Percentiles rank a stretch among this genome's conserved stretches.
These are phyloP conservation scores for Xylariaceae sp. DNA, from an alignment of 2,329 filamentous ascomycete genomes.

Conservation along the genomic window DNA sequence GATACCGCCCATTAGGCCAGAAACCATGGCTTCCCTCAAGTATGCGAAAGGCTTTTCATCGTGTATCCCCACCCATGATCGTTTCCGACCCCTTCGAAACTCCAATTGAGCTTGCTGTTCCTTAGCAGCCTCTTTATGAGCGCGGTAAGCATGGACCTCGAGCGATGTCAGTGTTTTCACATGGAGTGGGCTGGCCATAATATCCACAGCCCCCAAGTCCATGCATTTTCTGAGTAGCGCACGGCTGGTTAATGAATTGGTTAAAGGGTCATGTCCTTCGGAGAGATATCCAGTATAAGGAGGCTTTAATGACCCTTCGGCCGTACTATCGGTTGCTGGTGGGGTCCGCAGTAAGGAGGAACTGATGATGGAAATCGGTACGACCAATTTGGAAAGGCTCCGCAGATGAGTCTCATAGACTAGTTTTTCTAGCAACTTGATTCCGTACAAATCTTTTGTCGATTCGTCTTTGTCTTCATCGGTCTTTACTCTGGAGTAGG, in stretches of 20 bases:
- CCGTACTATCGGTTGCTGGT: conserved; percentile 30
- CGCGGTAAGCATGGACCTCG: conserved; percentile 78
- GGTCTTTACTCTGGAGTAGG: conserved; percentile 36
- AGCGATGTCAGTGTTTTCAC: conserved; percentile 70
- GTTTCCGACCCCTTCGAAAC: conserved; percentile 70
- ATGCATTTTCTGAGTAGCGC: conserved; percentile 65
- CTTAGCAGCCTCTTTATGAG: conserved; percentile 69
- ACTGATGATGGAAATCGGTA: conserved; percentile 52
- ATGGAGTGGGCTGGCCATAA: conserved; percentile 75
- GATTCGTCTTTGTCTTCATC: conserved; percentile 39
- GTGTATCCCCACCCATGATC: conserved; percentile 86
- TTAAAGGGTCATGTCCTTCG: conserved; percentile 26
- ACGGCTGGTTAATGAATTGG: conserved; percentile 37
- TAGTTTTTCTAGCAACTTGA: conserved; percentile 52
- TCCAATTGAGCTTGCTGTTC: conserved; percentile 71
- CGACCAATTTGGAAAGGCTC: conserved; percentile 52
- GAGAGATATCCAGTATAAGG: conserved; percentile 24
- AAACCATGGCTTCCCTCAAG: conserved; percentile 89
- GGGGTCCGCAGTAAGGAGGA: conserved; percentile 30
- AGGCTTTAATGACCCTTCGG: conserved; percentile 19
- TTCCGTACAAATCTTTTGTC: conserved; percentile 50
- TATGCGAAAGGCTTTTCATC: conserved; percentile 86
- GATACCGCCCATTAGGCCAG: conserved; percentile 82
- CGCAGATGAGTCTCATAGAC: conserved; percentile 55
- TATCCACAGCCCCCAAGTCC: conserved; percentile 82